A percentile compares a stretch with the other conserved stretches of the same genome.
Conservation (phyloP, 2,329 filamentous ascomycete genomes). For the Venturia carpophila region DNA sequence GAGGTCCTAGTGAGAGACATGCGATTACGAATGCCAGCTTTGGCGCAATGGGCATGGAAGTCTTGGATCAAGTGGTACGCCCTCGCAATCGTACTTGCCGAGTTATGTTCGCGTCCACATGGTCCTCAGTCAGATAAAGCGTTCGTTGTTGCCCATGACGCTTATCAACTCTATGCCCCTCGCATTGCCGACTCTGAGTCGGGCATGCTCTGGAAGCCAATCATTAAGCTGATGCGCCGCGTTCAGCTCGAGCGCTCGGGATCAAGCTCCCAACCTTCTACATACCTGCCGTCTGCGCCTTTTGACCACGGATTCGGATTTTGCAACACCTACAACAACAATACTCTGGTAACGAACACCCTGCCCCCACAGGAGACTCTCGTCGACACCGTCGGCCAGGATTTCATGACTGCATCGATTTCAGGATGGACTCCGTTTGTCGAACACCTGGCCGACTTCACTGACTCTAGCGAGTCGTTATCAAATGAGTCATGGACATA, state of each 20-base stretch:
- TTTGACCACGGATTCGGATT: too few species aligned
- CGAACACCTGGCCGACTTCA: too few species aligned
- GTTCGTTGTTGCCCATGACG: neutral
- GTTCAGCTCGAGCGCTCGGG: constrained; percentile 11
- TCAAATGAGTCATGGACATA: too few species aligned
- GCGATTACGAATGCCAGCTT: constrained; percentile 19
- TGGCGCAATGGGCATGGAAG: constrained; percentile 21
- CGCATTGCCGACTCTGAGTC: constrained; percentile 20
- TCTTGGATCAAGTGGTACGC: constrained; percentile 22
- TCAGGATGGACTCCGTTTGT: too few species aligned
- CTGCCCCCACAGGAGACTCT: too few species aligned
- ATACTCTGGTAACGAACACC: too few species aligned
- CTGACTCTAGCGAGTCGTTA: too few species aligned
- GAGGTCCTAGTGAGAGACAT: neutral
- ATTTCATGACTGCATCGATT: too few species aligned
- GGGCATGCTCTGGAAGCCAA: constrained; percentile 22
- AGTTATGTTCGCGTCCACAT: constrained; percentile 14
- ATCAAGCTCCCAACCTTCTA: too few species aligned
- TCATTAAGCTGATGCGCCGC: constrained; percentile 21
- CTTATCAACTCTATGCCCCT: constrained; percentile 18
- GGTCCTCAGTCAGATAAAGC: neutral
- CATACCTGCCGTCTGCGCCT: too few species aligned
- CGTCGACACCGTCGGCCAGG: too few species aligned
- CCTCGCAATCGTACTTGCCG: constrained; percentile 21
- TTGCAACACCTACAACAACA: too few species aligned